phyloP scores from a whole-genome alignment of 352 stramenopile genomes.

The Phytophthora citricola region DNA sequence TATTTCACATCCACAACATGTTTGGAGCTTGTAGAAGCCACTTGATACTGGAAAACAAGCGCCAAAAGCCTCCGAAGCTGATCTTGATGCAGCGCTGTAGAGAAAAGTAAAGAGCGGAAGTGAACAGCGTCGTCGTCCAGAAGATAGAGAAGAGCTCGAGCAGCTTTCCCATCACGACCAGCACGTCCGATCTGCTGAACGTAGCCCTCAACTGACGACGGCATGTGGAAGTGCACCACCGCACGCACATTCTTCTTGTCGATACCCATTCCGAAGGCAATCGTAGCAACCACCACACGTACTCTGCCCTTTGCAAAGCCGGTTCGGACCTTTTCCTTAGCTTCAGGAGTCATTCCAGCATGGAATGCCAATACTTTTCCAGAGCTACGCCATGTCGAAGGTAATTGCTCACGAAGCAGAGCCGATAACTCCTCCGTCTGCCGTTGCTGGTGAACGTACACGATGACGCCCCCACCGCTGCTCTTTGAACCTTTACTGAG shows the following conservation, averaged over 20 bases:
- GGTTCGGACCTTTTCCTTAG: conserved; percentile 77
- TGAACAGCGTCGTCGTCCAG: conserved; percentile 68
- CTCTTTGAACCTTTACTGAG: conserved; percentile 39
- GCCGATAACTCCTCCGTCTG: conserved; percentile 77
- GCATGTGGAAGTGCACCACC: conserved; percentile 98
- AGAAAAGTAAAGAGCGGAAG: conserved; percentile 78
- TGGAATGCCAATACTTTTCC: conserved; percentile 91
- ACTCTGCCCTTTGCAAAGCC: conserved; percentile 91
- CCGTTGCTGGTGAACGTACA: conserved; percentile 87
- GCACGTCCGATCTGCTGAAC: conserved; percentile 97
- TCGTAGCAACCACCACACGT: conserved; percentile 95
- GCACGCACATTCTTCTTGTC: conserved; percentile 98
- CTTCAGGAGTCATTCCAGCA: conserved; percentile 89
- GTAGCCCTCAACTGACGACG: conserved; percentile 98
- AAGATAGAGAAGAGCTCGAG: conserved; percentile 69
- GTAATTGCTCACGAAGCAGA: conserved; percentile 65
- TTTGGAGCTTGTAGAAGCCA: conserved; percentile 4
- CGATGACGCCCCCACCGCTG: conserved; percentile 60
- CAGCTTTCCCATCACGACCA: conserved; percentile 92
- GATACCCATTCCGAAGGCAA: conserved; percentile 99
- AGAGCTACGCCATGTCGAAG: conserved; percentile 33
- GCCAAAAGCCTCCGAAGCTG: conserved; percentile 60
- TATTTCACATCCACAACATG: conserved; percentile 43
- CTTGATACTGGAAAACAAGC: conserved; percentile 43
- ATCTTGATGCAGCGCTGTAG: conserved; percentile 62